phyloP scores from a whole-genome alignment of 768 basidiomycete genomes.

The Tubosaeta sp. region DNA sequence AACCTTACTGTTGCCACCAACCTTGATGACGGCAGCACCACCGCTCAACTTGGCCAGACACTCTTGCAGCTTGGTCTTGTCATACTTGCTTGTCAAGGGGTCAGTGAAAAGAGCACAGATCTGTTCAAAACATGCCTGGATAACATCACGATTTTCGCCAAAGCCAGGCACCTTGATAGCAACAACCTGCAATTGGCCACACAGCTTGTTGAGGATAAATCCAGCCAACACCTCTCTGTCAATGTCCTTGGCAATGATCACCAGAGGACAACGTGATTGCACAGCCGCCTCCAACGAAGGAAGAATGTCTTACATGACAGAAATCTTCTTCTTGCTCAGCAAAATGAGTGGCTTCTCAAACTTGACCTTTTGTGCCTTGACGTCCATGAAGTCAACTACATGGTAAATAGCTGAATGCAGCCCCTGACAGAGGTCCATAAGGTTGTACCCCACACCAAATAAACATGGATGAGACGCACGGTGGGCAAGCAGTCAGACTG shows the following conservation, averaged over 20 bases:
- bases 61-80: conserved; percentile 93
- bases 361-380: conserved; percentile 93
- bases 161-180: conserved; percentile 98
- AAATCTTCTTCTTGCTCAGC: conserved; percentile 98
- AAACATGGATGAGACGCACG: no score
- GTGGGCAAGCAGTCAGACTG: no score
- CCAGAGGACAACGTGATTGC: conserved; percentile 80
- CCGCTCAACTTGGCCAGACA: conserved; percentile 94
- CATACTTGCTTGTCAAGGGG: conserved; percentile 84
- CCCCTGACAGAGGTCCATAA: conserved; percentile 99
- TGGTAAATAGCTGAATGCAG: conserved; percentile 95
- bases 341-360: conserved; percentile 95
- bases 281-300: conserved; percentile 83
- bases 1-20: conserved; percentile 89
- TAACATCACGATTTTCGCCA: conserved; percentile 94
- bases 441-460: conserved; percentile 98
- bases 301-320: conserved; percentile 88
- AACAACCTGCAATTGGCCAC: conserved; percentile 90
- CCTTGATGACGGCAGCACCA: conserved; percentile 98
- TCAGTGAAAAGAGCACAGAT: conserved; percentile 82
- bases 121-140: conserved; percentile 93
- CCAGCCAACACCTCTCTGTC: conserved; percentile 98
- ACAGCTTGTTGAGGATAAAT: conserved; percentile 98
- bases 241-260: conserved; percentile 97
- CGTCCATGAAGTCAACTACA: conserved; percentile 93